Conservation (phyloP, 345 rosid genomes). For the Trapa bicornis region DNA sequence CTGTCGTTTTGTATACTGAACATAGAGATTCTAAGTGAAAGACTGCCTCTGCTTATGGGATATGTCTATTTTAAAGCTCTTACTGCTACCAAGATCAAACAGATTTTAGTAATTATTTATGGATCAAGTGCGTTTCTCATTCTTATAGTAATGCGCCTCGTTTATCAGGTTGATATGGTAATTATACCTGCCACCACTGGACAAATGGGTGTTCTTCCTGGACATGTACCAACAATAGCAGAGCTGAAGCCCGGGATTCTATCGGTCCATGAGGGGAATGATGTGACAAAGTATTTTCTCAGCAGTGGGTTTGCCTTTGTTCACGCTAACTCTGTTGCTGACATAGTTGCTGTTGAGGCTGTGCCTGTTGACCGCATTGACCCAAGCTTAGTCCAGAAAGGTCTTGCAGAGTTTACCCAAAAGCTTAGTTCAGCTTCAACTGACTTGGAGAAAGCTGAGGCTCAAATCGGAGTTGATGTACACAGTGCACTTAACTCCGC, state of each 20-base stretch:
- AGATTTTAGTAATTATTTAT: background rate
- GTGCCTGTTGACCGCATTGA: constrained; percentile 72
- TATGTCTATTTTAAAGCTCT: background rate
- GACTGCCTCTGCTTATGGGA: background rate
- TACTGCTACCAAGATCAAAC: background rate
- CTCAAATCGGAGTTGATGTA: constrained; percentile 48
- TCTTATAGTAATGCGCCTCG: background rate
- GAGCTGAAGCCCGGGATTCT: constrained; percentile 83
- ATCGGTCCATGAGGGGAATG: constrained; percentile 78
- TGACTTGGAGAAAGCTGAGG: constrained; percentile 89
- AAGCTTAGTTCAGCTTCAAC: constrained; percentile 76
- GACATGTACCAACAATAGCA: constrained; percentile 84
- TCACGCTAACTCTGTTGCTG: constrained; percentile 84
- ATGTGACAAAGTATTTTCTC: constrained; percentile 56
- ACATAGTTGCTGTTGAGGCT: constrained; percentile 75
- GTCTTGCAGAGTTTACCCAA: constrained; percentile 75
- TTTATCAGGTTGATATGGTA: constrained; percentile 86
- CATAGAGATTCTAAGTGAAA: background rate
- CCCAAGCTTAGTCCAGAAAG: constrained; percentile 66
- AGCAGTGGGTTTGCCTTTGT: constrained; percentile 89
- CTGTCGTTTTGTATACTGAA: background rate
- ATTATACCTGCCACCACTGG: constrained; percentile 89
- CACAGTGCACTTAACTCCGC: constrained; percentile 57
- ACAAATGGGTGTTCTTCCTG: constrained; percentile 93
- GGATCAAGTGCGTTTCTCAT: background rate